Evolutionary conservation across 805 yeast genomes (phyloP).

Genomic region (Cyberlindnera xylosilytica): DNA sequence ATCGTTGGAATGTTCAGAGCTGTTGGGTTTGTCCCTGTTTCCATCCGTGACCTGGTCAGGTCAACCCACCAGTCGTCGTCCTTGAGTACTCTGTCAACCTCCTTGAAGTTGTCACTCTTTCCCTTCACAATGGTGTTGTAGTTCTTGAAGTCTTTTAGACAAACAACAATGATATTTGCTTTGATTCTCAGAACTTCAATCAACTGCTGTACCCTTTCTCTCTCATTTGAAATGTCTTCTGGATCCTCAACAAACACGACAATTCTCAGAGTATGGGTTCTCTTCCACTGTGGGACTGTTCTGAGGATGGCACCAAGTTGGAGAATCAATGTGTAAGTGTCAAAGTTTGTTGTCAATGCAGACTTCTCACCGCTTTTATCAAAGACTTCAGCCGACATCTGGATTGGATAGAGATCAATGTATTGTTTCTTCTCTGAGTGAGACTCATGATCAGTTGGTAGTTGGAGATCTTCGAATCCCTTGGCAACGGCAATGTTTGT

Average conservation of each 20-base stretch:
- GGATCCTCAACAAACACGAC: constrained; percentile 84
- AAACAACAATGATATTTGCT: constrained; percentile 73
- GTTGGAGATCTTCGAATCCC: constrained; percentile 64
- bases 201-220: constrained; percentile 54
- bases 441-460: constrained; percentile 50
- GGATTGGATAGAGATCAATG: constrained; percentile 94
- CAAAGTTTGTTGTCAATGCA: constrained; percentile 84
- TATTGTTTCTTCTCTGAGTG: constrained; percentile 40
- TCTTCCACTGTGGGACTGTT: constrained; percentile 92
- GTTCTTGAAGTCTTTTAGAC: constrained; percentile 54
- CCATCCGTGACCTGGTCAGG: constrained; percentile 53
- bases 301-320: constrained; percentile 91
- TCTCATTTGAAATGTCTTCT: constrained; percentile 70
- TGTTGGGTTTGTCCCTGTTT: constrained; percentile 1
- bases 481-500: constrained; percentile 93
- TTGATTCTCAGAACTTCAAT: constrained; percentile 78
- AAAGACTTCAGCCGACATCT: constrained; percentile 83
- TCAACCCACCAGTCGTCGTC: constrained; percentile 88
- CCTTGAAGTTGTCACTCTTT: constrained; percentile 37
- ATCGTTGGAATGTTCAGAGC: constrained; percentile 34
- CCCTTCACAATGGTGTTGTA: constrained; percentile 83
- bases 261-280: constrained; percentile 69
- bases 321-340: constrained; percentile 88
- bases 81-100: constrained; percentile 48
- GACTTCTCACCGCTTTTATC: constrained; percentile 62